Evolutionary conservation across 2,329 filamentous ascomycete genomes (phyloP), one percentile per base, ranked within the genome.

Genomic region (Tricladium varicosporioides): DNA sequence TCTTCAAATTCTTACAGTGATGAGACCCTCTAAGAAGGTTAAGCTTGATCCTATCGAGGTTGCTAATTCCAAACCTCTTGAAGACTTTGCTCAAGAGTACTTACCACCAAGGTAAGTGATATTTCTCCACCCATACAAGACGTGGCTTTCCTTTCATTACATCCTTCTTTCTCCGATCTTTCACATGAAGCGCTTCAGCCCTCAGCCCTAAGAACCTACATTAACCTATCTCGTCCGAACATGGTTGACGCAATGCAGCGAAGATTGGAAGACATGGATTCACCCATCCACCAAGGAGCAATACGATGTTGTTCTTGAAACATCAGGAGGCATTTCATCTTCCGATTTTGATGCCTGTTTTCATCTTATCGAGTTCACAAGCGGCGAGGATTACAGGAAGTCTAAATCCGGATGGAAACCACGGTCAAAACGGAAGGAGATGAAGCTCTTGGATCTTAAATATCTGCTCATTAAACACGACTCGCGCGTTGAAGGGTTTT

Each of bases 331-430:
- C n/a, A 69, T 86, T 19, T 65, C 63, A 5, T 62, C 70, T 1
- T 66, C 67, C 2, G 80, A 85, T 22, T 69, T 86, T 18, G 68
- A 76, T 19, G 73, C 76, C 0, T 87, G 84, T 64, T 83, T 82
- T 62, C 58, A 67, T 16, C 71, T 87, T 22, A 76, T 92, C 51
- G 78, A 86, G 59, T 71, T 76, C 49, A 91, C 88, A 0, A 90
- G 86, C 64, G 75, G 77, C 13, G 66, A 73, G 5, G 83, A 87
- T 70, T 92, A 92, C 70, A 80, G 82, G 54, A 70, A 72, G 14
- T 89, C 87, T 2, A 76, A 76, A 5, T 67, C 73, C 0, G 85
- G 85, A 48, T 92, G 89, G 89, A 79, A 84, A 48, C 78, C 80
- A 0, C 69, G 63, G 2, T 74, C 75, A 45, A 92, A 92, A 74